A percentile compares a stretch with the other conserved stretches of the same genome.
Conservation (phyloP, 495 filamentous ascomycete genomes). For the Endocarpon pusillum region DNA sequence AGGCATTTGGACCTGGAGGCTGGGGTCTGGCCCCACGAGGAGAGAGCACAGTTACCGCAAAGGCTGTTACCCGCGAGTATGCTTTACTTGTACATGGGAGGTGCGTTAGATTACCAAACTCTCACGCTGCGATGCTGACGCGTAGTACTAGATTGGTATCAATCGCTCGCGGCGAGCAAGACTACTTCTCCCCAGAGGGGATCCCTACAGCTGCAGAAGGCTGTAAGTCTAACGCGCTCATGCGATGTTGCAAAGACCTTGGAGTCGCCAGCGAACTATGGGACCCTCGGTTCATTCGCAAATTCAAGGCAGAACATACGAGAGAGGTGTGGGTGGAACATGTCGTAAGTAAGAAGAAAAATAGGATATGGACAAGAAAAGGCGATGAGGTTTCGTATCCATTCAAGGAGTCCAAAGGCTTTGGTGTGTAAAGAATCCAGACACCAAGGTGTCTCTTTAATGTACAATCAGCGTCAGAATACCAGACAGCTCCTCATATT, state of each 20-base stretch:
- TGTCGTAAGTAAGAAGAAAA: constrained; percentile 66
- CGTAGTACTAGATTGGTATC: constrained; percentile 54
- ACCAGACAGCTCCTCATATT: too few species aligned
- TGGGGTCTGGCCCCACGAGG: constrained; percentile 88
- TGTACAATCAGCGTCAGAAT: too few species aligned
- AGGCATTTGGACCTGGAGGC: constrained; percentile 83
- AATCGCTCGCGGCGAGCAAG: constrained; percentile 84
- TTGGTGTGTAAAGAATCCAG: too few species aligned
- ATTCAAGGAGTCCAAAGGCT: constrained; percentile 54
- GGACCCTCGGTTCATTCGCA: constrained; percentile 83
- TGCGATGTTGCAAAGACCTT: constrained; percentile 95
- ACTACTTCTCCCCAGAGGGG: constrained; percentile 80
- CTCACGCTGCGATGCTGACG: neutral
- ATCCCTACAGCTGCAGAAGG: constrained; percentile 96
- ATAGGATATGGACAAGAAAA: constrained; percentile 76
- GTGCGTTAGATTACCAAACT: constrained; percentile 38
- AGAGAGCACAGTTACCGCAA: constrained; percentile 77
- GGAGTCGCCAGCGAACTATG: constrained; percentile 90
- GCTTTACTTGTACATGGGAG: constrained; percentile 77
- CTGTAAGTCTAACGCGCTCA: constrained; percentile 89
- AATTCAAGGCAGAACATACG: constrained; percentile 47
- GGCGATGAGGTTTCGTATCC: constrained; percentile 66
- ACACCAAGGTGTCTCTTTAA: too few species aligned
- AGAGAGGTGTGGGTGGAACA: constrained; percentile 74
- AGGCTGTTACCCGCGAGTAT: constrained; percentile 85